Evolutionary conservation across 495 filamentous ascomycete genomes (phyloP), one percentile per base, ranked within the genome.

Genomic region (Parathielavia hyrcaniae): DNA sequence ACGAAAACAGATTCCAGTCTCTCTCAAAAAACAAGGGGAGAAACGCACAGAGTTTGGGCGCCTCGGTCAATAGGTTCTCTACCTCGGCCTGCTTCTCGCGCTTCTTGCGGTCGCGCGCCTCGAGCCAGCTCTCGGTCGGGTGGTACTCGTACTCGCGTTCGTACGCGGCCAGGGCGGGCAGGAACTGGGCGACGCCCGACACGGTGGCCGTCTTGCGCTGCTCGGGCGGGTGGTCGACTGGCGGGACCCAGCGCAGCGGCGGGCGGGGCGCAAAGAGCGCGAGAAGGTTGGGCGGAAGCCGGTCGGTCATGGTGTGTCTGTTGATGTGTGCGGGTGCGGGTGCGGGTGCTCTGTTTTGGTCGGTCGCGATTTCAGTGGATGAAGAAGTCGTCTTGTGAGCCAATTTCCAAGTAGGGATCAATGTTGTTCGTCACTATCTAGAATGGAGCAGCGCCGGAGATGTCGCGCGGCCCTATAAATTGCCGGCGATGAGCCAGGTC

Each of bases 191-290:
- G 38, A 97, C 68, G 34, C 88, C 89, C 14, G 70, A 70, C 57
- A 97, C 84, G 55, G 80, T 75, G 53, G 84, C 82, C 0, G 87
- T 90, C 67, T 80, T 81, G 62, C 87, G 84, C 62, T 91, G 83
- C 69, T 95, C 90, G 36, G 91, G 88, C 30, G 91, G 80, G 66
- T 88, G 81, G 70, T 96, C 92, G 64, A 75, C 77, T 8, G 90
- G 89, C 46, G 89, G 86, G 47, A 96, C 83, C 79, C 88, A 98
- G 71, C 91, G 88, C 61, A 98, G 78, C 51, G 92, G 85, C 49
- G 95, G 93, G 34, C 93, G 88, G 59, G 93, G 89, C 66, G 91
- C 87, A 75, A 98, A 98, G 57, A 98, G 89, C 63, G 87, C 87
- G 65, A 97, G 82, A 35, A 98, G 83, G 61, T 92, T 91, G 49